phyloP scores from a whole-genome alignment of 768 basidiomycete species.

The Tulasnella calospora region DNA sequence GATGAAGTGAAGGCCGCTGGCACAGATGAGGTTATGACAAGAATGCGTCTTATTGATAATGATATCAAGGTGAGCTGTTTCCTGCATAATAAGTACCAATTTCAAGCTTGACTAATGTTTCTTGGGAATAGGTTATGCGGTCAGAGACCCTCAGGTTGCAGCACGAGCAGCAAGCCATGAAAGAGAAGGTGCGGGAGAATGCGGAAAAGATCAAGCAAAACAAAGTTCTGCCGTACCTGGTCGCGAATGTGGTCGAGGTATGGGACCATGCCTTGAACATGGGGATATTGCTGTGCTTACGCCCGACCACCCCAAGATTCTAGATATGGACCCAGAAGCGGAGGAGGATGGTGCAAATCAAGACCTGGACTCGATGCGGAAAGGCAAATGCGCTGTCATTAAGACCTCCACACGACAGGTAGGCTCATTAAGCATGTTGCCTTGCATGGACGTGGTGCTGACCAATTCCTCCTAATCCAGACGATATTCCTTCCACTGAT shows the following conservation, averaged over 20 bases:
- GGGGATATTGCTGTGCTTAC: neutral
- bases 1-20: conserved; percentile 72
- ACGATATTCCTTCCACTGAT: conserved; percentile 98
- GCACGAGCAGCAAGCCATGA: conserved; percentile 94
- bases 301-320: conserved; percentile 51
- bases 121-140: conserved; percentile 76
- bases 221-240: conserved; percentile 95
- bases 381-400: conserved; percentile 97
- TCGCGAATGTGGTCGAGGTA: conserved; percentile 96
- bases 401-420: conserved; percentile 95
- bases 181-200: conserved; percentile 97
- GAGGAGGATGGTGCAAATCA: conserved; percentile 95
- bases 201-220: conserved; percentile 99
- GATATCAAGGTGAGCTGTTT: conserved; percentile 73
- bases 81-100: neutral
- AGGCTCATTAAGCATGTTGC: conserved; percentile 18
- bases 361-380: conserved; percentile 91
- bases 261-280: conserved; percentile 29
- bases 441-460: neutral
- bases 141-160: conserved; percentile 87
- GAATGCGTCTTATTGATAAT: conserved; percentile 91
- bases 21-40: conserved; percentile 83
- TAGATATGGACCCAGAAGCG: conserved; percentile 88
- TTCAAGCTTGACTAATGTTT: neutral
- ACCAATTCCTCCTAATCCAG: conserved; percentile 30